Base-by-base conservation (phyloP, 1,284 basidiomycete genomes). In the Inonotus obliquus region DNA sequence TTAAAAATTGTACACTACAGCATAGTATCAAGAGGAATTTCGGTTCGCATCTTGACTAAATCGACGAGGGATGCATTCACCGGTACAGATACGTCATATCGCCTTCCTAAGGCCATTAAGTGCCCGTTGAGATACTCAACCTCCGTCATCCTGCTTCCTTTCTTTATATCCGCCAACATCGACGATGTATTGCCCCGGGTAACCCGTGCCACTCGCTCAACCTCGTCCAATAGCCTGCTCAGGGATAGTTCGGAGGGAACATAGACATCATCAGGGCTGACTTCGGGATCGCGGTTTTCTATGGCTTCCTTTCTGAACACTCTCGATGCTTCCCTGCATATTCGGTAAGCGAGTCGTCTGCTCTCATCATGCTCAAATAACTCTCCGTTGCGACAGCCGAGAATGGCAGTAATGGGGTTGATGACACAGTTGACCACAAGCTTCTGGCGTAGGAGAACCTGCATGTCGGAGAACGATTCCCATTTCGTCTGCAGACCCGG, bases 61-160 rank as follows among this genome's bases (percentile, higher is more conserved):
- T 87, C 78, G 21, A 80, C 72, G 52, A 97, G 73, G 52, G 81
- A 77, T 21, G 81, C 74, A 66, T 86, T 92, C 13, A 81, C 76
- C 0, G 87, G 86, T 67, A 87, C 89, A 9, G 75, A 73, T 38
- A 96, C 77, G 3, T 77, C 75, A 67, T 90, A 82, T 47, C 78
- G 75, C 52, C 75, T 68, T 7, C 91, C 96, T 5, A 96, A 75
- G 10, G 76, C 75, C 25, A 86, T 70, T 53, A 99, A 73, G 72
- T 96, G 93, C 6, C 96, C 96, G 67, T 94, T 96, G 71, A 98
- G 82, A 69, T 81, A 94, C 25, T 91, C 84, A 41, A 96, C 81
- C 75, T 96, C 93, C 0, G 92, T 94, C 25, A 70, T 62, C 59
- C 75, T 63, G 17, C 70, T 76, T 38, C 85, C 85, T 53, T 74